Conservation (phyloP, 2,329 filamentous ascomycete genomes). For the Orbilia javanica region DNA sequence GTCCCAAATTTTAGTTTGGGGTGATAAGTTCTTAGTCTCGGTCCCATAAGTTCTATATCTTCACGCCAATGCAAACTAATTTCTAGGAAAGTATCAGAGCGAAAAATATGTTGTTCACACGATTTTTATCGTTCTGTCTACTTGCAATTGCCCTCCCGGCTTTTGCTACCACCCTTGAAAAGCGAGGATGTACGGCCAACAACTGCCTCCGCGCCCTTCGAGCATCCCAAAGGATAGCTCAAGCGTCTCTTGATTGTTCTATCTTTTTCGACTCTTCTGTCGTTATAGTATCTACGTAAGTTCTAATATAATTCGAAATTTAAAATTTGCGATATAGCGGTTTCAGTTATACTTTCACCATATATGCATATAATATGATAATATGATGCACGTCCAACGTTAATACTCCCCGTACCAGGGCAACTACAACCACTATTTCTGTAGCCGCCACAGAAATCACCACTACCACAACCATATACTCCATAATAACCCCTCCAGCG, state of each 20-base stretch:
- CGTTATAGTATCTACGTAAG: conserved; percentile 14
- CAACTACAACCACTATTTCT: background rate
- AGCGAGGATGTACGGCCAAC: background rate
- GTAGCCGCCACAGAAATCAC: background rate
- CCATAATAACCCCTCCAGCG: background rate
- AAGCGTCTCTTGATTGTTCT: conserved; percentile 18
- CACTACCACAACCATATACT: conserved; percentile 18
- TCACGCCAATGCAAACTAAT: background rate
- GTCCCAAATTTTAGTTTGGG: too few relatives aligned
- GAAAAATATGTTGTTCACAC: background rate
- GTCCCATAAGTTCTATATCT: background rate
- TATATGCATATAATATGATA: too few relatives aligned
- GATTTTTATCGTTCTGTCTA: background rate
- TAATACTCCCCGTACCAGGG: background rate
- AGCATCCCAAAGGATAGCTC: background rate
- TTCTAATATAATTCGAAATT: background rate
- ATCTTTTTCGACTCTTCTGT: conserved; percentile 8
- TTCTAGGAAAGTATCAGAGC: background rate
- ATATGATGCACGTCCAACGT: too few relatives aligned
- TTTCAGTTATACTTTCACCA: too few relatives aligned
- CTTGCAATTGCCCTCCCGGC: background rate
- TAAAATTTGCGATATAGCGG: background rate
- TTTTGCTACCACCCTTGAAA: background rate
- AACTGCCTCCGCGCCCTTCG: conserved; percentile 20
- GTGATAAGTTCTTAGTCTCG: background rate